Conservation (phyloP, 192 early-diverging fungal species). For the Coemansia sp. region DNA sequence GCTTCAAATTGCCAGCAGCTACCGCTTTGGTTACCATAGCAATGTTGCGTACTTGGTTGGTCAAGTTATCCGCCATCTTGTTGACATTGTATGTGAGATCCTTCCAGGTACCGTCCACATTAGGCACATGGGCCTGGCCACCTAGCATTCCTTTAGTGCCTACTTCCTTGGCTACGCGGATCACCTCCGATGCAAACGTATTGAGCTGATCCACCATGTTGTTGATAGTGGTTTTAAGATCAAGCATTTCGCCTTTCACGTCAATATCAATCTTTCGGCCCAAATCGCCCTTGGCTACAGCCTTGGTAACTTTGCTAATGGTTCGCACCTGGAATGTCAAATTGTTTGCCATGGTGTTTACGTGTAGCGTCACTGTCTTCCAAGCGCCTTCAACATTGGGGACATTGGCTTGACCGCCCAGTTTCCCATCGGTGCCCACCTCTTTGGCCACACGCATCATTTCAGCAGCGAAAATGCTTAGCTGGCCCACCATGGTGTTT, state of each 20-base stretch:
- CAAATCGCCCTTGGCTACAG: conserved; percentile 51
- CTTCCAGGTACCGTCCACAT: conserved; percentile 9
- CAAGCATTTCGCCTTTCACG: conserved; percentile 58
- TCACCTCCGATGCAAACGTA: conserved; percentile 25
- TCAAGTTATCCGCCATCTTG: conserved; percentile 58
- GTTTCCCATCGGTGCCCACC: conserved; percentile 64
- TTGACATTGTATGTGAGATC: conserved; percentile 8
- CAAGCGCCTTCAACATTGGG: conserved; percentile 60
- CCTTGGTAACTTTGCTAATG: conserved; percentile 57
- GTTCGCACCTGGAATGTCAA: conserved; percentile 61
- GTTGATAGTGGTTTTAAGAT: conserved; percentile 66
- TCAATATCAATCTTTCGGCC: conserved; percentile 13
- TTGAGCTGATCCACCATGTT: conserved; percentile 35
- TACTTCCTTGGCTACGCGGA: conserved; percentile 47
- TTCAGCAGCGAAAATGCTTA: conserved; percentile 59
- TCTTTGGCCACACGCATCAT: conserved; percentile 62
- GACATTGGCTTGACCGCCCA: conserved; percentile 63
- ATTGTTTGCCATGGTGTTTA: conserved; percentile 63
- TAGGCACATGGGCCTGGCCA: background rate
- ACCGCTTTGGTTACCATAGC: conserved; percentile 33
- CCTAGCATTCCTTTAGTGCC: conserved; percentile 14
- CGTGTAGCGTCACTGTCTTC: conserved; percentile 63
- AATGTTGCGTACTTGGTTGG: conserved; percentile 54
- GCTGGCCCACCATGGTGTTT: conserved; percentile 63
- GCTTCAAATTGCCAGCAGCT: conserved; percentile 31